A percentile compares a stretch with the other conserved stretches of the same genome.
Evolutionary conservation across 2,329 filamentous ascomycete genomes (phyloP).

Genomic region (Myriosclerotinia duriaeana): DNA sequence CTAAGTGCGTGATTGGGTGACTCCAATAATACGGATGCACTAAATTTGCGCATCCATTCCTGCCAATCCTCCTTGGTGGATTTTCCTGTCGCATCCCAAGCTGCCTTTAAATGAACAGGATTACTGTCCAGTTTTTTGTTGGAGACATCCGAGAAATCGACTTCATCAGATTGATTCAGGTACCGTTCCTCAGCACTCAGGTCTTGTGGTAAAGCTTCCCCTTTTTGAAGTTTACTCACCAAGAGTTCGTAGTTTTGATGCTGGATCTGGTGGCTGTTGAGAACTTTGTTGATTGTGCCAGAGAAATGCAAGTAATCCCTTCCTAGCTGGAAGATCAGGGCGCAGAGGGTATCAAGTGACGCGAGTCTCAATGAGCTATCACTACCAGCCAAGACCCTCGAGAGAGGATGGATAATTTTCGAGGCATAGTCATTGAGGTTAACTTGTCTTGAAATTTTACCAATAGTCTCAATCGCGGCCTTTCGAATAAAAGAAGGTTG

Average conservation of each 20-base stretch:
- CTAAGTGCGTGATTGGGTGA: constrained; percentile 93
- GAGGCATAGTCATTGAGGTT: constrained; percentile 97
- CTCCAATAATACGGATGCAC: constrained; percentile 89
- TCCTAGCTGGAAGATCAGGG: constrained; percentile 91
- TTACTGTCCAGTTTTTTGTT: constrained; percentile 97
- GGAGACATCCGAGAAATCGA: constrained; percentile 76
- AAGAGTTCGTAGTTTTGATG: constrained; percentile 92
- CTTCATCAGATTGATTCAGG: constrained; percentile 74
- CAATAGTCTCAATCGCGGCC: constrained; percentile 89
- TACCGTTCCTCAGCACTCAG: constrained; percentile 84
- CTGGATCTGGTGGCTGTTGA: constrained; percentile 76
- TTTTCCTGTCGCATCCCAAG: constrained; percentile 96
- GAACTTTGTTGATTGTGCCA: constrained; percentile 84
- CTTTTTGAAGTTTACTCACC: constrained; percentile 89
- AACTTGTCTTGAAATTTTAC: constrained; percentile 90
- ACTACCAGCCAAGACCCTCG: constrained; percentile 71
- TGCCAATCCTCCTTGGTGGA: constrained; percentile 99
- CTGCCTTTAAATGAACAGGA: constrained; percentile 91
- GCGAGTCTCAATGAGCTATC: constrained; percentile 75
- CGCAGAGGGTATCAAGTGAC: constrained; percentile 90
- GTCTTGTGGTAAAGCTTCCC: constrained; percentile 92
- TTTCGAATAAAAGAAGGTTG: constrained; percentile 79
- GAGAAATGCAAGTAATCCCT: constrained; percentile 95
- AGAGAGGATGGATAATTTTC: constrained; percentile 91
- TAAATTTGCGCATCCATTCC: constrained; percentile 97